Evolutionary conservation across 2,329 filamentous ascomycete species (phyloP).

Genomic region (Arachnomyces sp.): DNA sequence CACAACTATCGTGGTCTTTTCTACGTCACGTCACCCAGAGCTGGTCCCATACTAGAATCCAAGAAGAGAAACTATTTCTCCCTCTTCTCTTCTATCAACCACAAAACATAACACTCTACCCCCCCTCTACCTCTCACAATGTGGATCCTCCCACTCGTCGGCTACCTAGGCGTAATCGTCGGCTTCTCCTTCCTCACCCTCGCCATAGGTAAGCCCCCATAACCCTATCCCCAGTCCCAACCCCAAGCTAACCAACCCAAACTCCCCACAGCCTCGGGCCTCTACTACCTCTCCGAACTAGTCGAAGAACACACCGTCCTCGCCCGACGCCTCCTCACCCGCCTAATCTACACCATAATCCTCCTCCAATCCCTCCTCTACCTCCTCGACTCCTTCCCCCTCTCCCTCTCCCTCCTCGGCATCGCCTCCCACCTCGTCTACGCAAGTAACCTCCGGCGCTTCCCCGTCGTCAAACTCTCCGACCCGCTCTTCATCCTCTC

Average conservation of each 20-base stretch:
- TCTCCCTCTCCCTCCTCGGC: conserved; percentile 63
- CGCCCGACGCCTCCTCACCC: conserved; percentile 75
- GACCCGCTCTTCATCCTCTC: conserved; percentile 81
- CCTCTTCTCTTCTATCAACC: not conserved
- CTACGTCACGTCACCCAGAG: no score
- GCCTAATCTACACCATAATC: conserved; percentile 77
- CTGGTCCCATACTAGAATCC: no score
- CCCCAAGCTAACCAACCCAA: conserved; percentile 6
- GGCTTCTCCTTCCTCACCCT: conserved; percentile 93
- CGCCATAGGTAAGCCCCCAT: conserved; percentile 61
- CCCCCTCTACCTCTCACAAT: conserved; percentile 44
- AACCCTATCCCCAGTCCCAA: conserved; percentile 2
- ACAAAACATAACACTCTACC: no score
- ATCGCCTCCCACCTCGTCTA: conserved; percentile 78
- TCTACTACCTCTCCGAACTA: conserved; percentile 96
- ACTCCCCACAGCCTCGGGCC: conserved; percentile 65
- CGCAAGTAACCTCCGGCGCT: conserved; percentile 70
- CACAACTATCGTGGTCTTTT: no score
- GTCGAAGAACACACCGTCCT: conserved; percentile 96
- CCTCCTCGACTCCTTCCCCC: conserved; percentile 76
- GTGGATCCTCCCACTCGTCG: conserved; percentile 92
- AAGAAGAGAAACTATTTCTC: conserved; percentile 2
- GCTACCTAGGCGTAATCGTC: conserved; percentile 76
- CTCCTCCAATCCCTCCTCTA: conserved; percentile 64
- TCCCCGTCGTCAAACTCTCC: conserved; percentile 71